Percentiles rank a stretch among this genome's conserved stretches.
These are phyloP conservation scores for Lodderomyces parapsilosis DNA, from an alignment of 1,139 yeast genomes.

Conservation along the genomic window DNA sequence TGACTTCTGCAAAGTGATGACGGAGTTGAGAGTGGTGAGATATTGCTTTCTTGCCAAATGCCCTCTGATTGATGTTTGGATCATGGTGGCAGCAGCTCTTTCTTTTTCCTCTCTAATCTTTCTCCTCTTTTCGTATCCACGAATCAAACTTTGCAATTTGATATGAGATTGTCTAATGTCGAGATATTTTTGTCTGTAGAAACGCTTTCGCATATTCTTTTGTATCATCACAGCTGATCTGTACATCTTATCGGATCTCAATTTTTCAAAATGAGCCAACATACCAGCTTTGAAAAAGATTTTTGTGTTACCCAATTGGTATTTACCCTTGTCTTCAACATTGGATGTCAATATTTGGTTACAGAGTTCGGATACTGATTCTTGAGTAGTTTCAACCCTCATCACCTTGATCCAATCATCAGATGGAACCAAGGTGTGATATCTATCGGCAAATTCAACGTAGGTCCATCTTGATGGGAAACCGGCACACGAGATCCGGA, in stretches of 20 bases:
- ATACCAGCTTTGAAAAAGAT: constrained; percentile 97
- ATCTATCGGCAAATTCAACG: constrained; percentile 88
- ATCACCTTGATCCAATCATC: constrained; percentile 65
- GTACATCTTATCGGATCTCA: constrained; percentile 75
- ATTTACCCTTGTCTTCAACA: constrained; percentile 64
- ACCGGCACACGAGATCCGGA: constrained; percentile 95
- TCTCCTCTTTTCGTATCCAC: constrained; percentile 64
- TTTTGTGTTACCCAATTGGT: constrained; percentile 86
- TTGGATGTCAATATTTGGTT: constrained; percentile 62
- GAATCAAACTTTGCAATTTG: constrained; percentile 56
- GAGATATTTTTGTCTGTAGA: constrained; percentile 61
- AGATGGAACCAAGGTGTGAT: constrained; percentile 77
- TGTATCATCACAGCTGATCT: constrained; percentile 83
- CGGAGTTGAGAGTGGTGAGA: constrained; percentile 44
- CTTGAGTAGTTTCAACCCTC: constrained; percentile 54
- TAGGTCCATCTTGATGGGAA: constrained; percentile 97
- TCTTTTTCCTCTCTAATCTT: constrained; percentile 60
- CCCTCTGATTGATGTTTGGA: constrained; percentile 79
- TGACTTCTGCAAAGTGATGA: constrained; percentile 63
- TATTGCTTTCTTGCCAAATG: constrained; percentile 50
- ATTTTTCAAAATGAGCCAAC: constrained; percentile 85
- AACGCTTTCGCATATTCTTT: constrained; percentile 71
- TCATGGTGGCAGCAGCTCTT: constrained; percentile 60
- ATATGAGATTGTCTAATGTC: constrained; percentile 56
- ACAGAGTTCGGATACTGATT: constrained; percentile 63